A percentile compares a stretch with the other conserved stretches of the same genome.
phyloP scores from a whole-genome alignment of 2,329 filamentous ascomycete genomes.

The Neofusicoccum parvum region DNA sequence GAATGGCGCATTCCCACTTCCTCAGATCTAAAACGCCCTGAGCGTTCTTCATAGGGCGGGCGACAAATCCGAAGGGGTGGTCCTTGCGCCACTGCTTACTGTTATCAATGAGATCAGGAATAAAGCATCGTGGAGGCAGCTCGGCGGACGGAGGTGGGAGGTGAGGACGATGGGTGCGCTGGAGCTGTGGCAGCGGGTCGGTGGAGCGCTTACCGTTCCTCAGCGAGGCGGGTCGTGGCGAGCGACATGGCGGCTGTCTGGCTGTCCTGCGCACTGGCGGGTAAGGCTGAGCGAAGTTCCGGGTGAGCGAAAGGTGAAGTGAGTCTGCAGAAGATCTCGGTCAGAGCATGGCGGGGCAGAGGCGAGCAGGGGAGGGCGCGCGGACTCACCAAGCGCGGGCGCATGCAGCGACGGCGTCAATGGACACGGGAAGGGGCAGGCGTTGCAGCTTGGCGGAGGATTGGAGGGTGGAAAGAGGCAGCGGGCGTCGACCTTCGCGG shows the following conservation, averaged over 20 bases:
- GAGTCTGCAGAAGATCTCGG: background rate
- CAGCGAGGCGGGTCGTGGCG: constrained; percentile 79
- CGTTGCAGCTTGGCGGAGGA: background rate
- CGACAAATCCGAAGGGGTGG: constrained; percentile 97
- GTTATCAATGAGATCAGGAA: constrained; percentile 29
- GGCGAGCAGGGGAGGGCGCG: background rate
- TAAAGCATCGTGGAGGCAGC: background rate
- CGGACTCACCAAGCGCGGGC: background rate
- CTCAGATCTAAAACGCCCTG: constrained; percentile 88
- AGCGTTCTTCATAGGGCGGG: constrained; percentile 77
- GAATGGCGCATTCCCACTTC: constrained; percentile 94
- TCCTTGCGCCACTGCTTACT: constrained; percentile 97
- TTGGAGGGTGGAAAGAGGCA: constrained; percentile 1
- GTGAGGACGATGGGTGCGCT: background rate
- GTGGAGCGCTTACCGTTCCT: constrained; percentile 37
- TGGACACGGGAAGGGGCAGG: background rate
- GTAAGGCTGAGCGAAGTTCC: background rate
- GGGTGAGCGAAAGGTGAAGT: constrained; percentile 17
- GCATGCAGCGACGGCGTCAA: background rate
- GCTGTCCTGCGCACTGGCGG: background rate
- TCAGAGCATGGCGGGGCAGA: background rate
- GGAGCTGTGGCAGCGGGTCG: background rate
- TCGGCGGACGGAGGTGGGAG: background rate
- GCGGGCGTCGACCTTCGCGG: background rate
- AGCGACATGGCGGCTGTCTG: constrained; percentile 67